Base-by-base conservation (phyloP, 169 alveolate genomes). In the Eimeria praecox region DNA sequence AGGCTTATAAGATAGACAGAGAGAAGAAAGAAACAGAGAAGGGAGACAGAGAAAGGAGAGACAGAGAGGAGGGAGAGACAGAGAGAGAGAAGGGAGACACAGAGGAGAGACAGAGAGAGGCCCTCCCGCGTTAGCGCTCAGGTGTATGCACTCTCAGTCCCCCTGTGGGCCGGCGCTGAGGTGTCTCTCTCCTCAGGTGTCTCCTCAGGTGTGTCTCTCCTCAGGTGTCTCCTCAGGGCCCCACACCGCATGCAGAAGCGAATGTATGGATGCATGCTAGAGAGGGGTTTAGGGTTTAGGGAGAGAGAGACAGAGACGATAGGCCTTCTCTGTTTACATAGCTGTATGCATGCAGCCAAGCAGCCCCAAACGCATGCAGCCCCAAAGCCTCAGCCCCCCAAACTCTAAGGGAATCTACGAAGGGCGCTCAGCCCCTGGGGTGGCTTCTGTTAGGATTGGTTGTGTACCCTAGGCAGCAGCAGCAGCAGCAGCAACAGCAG, bases 231-330 rank as follows among this genome's bases (percentile, higher is more conserved):
- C 77, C 38, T 66, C 30, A 66, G 30, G 54, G 46, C 9, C 46
- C 46, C n/a, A n/a, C n/a, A n/a, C 27, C 27, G 83, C 83, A 38
- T 73, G 83, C 83, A 78, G n/a, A n/a, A n/a, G n/a, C 35, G 88
- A 56, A 78, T 78, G 88, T 62, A 78, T 40, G 88, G 64, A 78
- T 78, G 88, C 88, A 78, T 78, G 88, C 88, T n/a, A n/a, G n/a
- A n/a, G n/a, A n/a, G n/a, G n/a, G n/a, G n/a, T n/a, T n/a, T n/a
- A n/a, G n/a, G n/a, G n/a, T n/a, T n/a, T n/a, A n/a, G n/a, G n/a
- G n/a, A n/a, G n/a, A n/a, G n/a, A n/a, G n/a, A n/a, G n/a, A n/a
- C n/a, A n/a, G n/a, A n/a, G n/a, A n/a, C n/a, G n/a, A n/a, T n/a
- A n/a, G n/a, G n/a, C n/a, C n/a, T n/a, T n/a, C n/a, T n/a, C n/a